Percentiles rank a stretch among this genome's conserved stretches.
Evolutionary conservation across 805 yeast genomes (phyloP).

Genomic region (Wickerhamiella kazuoi): DNA sequence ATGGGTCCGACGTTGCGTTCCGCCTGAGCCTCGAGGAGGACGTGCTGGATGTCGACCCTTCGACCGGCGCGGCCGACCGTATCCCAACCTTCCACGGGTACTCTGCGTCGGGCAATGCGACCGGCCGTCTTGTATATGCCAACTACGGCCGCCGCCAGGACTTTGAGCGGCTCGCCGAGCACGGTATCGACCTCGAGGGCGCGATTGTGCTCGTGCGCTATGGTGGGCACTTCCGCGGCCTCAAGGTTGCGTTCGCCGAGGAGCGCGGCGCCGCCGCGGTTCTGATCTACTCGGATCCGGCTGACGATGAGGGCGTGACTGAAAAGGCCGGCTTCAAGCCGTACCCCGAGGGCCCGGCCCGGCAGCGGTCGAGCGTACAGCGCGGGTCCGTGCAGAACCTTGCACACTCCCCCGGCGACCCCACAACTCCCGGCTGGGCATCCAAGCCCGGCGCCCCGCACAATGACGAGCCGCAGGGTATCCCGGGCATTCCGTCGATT

Average conservation of each 20-base stretch:
- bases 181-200: conserved; percentile 35
- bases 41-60: conserved; percentile 33
- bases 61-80: conserved; percentile 28
- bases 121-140: conserved; percentile 46
- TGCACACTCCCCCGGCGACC: conserved; percentile 54
- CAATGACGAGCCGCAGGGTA: conserved; percentile 33
- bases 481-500: conserved; percentile 51
- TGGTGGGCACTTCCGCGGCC: conserved; percentile 50
- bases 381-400: conserved; percentile 57
- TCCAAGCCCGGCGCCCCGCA: conserved; percentile 30
- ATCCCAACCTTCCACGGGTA: conserved; percentile 65
- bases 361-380: conserved; percentile 61
- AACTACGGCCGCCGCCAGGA: conserved; percentile 53
- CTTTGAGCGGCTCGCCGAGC: conserved; percentile 29
- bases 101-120: conserved; percentile 58
- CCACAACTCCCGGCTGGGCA: conserved; percentile 56
- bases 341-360: conserved; percentile 61
- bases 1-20: conserved; percentile 18
- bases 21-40: conserved; percentile 42
- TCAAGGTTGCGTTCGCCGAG: conserved; percentile 62
- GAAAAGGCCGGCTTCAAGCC: conserved; percentile 41
- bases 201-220: conserved; percentile 52
- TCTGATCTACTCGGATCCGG: conserved; percentile 51
- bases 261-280: conserved; percentile 53
- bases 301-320: conserved; percentile 33